Base-by-base conservation (phyloP, 306 rosid genomes). In the Inga laurina region DNA sequence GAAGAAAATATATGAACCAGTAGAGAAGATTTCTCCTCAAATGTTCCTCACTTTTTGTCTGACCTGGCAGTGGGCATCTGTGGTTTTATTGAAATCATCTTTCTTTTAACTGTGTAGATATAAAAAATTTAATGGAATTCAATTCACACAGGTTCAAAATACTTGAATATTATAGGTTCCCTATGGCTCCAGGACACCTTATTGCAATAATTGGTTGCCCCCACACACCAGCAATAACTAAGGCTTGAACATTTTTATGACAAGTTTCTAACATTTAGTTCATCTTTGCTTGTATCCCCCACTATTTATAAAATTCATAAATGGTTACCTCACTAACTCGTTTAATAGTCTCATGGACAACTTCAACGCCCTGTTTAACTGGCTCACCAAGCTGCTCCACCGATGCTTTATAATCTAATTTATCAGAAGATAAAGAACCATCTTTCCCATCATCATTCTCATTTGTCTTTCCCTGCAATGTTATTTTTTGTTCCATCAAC, bases 11-110 rank as follows among this genome's bases (percentile, higher is more conserved):
- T 49, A 8, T 41, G 27, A 16, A 49, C 45, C 32, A 75, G 12
- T 72, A 22, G 6, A 51, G 15, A 41, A 61, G 43, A 69, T 75
- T 24, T 62, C 73, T 85, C 91, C 88, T 83, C 74, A 57, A 48
- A 71, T 39, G 22, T 18, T 85, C 44, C 76, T 24, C 79, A 10
- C 68, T 12, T 39, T 39, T 30, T 30, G 69, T 64, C 69, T 64
- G 69, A 30, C 69, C 35, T 64, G 19, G 14, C 30, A 59, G 24
- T 82, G 41, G 77, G 12, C 2, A 34, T 62, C 73, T 41, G 76
- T 37, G 5, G 1, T 72, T 62, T 70, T 54, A 19, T 69, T n/a
- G 48, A 24, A 22, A 70, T 64, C 5, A 10, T 71, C 27, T 72
- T 79, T 83, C 71, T 88, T 85, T 73, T 37, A 45, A 49, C 34